Percentiles rank a stretch among this genome's conserved stretches.
Conservation (phyloP, 2,329 filamentous ascomycete species). For the Pestalotiopsis sp. region DNA sequence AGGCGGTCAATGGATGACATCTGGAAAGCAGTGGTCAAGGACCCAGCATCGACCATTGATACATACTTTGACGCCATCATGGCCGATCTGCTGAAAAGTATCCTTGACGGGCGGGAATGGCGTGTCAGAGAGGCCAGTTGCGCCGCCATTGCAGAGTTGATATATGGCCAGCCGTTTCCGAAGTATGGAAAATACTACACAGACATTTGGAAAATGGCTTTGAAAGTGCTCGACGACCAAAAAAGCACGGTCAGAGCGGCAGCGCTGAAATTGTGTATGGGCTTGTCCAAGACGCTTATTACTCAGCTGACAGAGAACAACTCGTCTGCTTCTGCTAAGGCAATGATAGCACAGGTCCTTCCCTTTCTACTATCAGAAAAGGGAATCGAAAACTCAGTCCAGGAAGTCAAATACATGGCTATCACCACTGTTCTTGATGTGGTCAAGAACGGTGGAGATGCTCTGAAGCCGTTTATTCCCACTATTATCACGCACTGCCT, state of each 20-base stretch:
- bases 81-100: slow-evolving; percentile 80
- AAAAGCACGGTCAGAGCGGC: slow-evolving; percentile 85
- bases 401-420: slow-evolving; percentile 85
- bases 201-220: slow-evolving; percentile 81
- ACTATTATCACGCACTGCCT: slow-evolving; percentile 81
- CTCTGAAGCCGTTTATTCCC: slow-evolving; percentile 78
- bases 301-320: slow-evolving; percentile 82
- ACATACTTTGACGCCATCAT: slow-evolving; percentile 87
- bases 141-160: slow-evolving; percentile 82
- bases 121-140: slow-evolving; percentile 90
- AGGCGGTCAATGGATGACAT: slow-evolving; percentile 97
- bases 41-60: slow-evolving; percentile 75
- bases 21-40: slow-evolving; percentile 94
- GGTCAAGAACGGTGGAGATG: slow-evolving; percentile 83
- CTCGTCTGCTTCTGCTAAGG: slow-evolving; percentile 67
- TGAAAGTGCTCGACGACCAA: slow-evolving; percentile 95
- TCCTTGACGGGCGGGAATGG: slow-evolving; percentile 86
- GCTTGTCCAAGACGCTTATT: slow-evolving; percentile 82
- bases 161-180: slow-evolving; percentile 75
- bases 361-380: slow-evolving; percentile 89
- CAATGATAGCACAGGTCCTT: slow-evolving; percentile 83
- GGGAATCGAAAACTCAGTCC: slow-evolving; percentile 83
- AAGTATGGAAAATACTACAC: slow-evolving; percentile 84
- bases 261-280: slow-evolving; percentile 80
- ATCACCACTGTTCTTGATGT: slow-evolving; percentile 84